Evolutionary conservation across 352 stramenopile genomes (phyloP).

Genomic region (Phytophthora boehmeriae): DNA sequence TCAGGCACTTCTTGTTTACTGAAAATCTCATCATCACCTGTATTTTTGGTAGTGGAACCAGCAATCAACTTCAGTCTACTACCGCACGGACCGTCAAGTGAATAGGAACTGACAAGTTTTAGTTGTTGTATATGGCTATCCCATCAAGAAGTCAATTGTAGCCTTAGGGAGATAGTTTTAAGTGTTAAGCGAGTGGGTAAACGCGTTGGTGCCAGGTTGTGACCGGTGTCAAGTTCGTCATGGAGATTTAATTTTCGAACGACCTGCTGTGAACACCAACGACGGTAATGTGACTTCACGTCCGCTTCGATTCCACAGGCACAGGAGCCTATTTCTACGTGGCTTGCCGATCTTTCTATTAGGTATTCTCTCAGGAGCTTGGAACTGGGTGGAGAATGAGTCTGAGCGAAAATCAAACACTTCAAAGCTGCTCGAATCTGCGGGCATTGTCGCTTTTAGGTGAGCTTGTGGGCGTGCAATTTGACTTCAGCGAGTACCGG

Average conservation of each 20-base stretch:
- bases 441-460: conserved; percentile 13
- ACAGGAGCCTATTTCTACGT: background rate
- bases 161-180: no score
- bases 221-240: background rate
- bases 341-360: conserved; percentile 11
- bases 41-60: no score
- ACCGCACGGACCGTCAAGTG: no score
- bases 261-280: background rate
- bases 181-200: background rate
- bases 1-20: no score
- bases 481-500: conserved; percentile 23
- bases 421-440: conserved; percentile 14
- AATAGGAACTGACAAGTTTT: no score
- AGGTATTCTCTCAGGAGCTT: conserved; percentile 9
- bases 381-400: background rate
- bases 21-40: no score
- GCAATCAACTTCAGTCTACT: no score
- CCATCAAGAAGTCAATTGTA: no score
- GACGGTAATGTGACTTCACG: background rate
- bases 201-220: background rate
- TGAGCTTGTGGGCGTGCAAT: conserved; percentile 4
- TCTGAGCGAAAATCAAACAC: conserved; percentile 5
- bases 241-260: background rate
- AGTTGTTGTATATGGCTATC: no score
- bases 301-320: conserved; percentile 6